These are phyloP conservation scores for Coniophora puteana DNA, from an alignment of 1,284 basidiomycete species.

Conservation along the genomic window DNA sequence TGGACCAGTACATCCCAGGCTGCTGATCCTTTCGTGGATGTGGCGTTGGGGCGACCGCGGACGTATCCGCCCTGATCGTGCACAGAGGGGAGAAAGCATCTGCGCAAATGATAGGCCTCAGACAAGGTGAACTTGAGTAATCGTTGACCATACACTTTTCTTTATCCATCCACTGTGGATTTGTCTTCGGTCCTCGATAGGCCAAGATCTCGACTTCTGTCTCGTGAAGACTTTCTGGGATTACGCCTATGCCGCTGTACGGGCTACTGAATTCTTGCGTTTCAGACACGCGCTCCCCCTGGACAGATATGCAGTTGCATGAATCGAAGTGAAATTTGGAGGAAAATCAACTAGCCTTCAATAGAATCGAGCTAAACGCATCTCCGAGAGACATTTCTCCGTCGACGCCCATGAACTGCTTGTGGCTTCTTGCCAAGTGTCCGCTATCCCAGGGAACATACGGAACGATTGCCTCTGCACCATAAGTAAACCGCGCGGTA, in stretches of 20 bases:
- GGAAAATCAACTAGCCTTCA: conserved; percentile 18
- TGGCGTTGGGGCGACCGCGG: conserved; percentile 20
- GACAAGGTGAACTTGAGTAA: background rate
- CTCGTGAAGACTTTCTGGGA: conserved; percentile 14
- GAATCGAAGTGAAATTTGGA: background rate
- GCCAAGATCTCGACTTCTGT: conserved; percentile 19
- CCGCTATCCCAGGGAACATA: conserved; percentile 31
- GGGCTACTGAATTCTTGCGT: conserved; percentile 25
- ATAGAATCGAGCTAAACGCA: conserved; percentile 25
- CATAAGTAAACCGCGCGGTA: conserved; percentile 40
- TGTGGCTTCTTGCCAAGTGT: conserved; percentile 26
- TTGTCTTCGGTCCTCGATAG: conserved; percentile 18
- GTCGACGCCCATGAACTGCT: conserved; percentile 10
- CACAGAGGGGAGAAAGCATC: conserved; percentile 35
- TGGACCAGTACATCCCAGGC: conserved; percentile 27
- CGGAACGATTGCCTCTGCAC: conserved; percentile 22
- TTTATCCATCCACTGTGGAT: conserved; percentile 18
- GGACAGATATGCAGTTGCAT: background rate
- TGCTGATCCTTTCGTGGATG: conserved; percentile 25
- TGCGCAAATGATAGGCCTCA: conserved; percentile 15
- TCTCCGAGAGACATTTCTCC: conserved; percentile 19
- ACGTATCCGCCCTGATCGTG: conserved; percentile 31
- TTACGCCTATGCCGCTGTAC: conserved; percentile 23
- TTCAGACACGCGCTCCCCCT: conserved; percentile 32
- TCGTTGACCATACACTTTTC: conserved; percentile 13